Evolutionary conservation across 768 basidiomycete species (phyloP), one percentile per base, ranked within the genome.

Genomic region (Gymnopilus dilepis): DNA sequence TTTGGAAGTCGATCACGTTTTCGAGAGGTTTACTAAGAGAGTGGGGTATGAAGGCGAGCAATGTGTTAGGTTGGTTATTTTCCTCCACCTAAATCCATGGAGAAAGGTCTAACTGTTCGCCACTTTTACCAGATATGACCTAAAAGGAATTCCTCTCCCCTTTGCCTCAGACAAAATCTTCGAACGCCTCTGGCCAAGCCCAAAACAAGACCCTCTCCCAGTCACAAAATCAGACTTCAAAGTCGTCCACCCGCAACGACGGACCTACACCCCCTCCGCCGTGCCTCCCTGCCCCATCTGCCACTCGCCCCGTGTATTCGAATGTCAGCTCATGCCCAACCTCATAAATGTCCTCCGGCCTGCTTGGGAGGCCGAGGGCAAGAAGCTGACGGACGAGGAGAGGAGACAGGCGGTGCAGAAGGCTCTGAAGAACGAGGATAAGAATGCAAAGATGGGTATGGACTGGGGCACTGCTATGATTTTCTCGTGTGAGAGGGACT

Each of bases 311-410:
- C 84, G 94, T 15, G 83, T 89, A 21, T 99, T 97, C 72, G 97
- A 99, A 73, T 91, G 91, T 68, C 97, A 99, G 73, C 80, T 98
- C 56, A 97, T 96, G 87, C 97, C 97, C 1, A 94, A 95, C 70
- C 77, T 98, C 55, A 95, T 98, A 72, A 92, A 92, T 54, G 76
- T 93, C 13, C 78, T 97, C 13, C 78, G 81, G 53, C 52, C 65
- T n/a, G 54, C 66, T 13, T 78, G 81, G 54, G 43, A 63, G 31
- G 54, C 66, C 4, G 70, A 72, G 19, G 19, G 51, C 12, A 65
- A 67, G 24, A 78, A 77, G 45, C 61, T 81, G 69, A 83, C 85
- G 7, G 91, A 92, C 45, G 90, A 87, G 68, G 88, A 92, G 72
- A 79, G 92, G 67, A 81, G 85, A 64, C 83, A 83, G 65, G 84